Percentiles rank a stretch among this genome's conserved stretches.
These are phyloP conservation scores for Ustilago nuda DNA, from an alignment of 1,284 basidiomycete species.

Conservation along the genomic window DNA sequence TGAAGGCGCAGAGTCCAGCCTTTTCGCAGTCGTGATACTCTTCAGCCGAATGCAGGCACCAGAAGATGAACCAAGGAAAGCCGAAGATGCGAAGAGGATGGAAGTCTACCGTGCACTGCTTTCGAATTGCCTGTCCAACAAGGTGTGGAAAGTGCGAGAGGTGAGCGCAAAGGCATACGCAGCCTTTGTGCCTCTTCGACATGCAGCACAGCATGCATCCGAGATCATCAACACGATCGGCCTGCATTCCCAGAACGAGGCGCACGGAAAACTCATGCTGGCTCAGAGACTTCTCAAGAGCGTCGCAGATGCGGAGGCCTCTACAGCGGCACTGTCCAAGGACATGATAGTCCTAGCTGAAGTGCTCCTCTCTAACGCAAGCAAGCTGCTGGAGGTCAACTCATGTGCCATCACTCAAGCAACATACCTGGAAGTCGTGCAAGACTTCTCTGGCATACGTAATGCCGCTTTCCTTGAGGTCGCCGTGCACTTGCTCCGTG, in stretches of 20 bases:
- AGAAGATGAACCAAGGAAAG: conserved; percentile 23
- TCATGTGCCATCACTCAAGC: conserved; percentile 50
- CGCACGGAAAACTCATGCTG: conserved; percentile 55
- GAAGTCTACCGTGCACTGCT: conserved; percentile 28
- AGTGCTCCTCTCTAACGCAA: conserved; percentile 13
- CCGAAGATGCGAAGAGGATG: conserved; percentile 21
- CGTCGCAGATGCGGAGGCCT: conserved; percentile 27
- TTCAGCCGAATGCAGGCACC: conserved; percentile 56
- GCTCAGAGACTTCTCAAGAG: conserved; percentile 39
- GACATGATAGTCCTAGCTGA: conserved; percentile 22
- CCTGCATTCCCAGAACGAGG: conserved; percentile 50
- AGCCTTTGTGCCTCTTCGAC: conserved; percentile 33
- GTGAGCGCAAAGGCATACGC: conserved; percentile 48
- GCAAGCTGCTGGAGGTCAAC: conserved; percentile 43
- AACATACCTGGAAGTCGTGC: conserved; percentile 50
- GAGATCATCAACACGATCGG: conserved; percentile 15
- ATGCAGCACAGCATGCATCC: conserved; percentile 13
- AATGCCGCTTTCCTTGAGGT: conserved; percentile 18
- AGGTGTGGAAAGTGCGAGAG: conserved; percentile 58
- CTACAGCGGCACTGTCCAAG: conserved; percentile 8
- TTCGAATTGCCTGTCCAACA: conserved; percentile 45
- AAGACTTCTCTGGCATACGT: conserved; percentile 32
- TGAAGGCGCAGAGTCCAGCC: conserved; percentile 43
- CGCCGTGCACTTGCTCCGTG: conserved; percentile 18
- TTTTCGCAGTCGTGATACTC: conserved; percentile 62